phyloP scores from a whole-genome alignment of 805 yeast genomes.

The Saccharomycopsis fodiens region DNA sequence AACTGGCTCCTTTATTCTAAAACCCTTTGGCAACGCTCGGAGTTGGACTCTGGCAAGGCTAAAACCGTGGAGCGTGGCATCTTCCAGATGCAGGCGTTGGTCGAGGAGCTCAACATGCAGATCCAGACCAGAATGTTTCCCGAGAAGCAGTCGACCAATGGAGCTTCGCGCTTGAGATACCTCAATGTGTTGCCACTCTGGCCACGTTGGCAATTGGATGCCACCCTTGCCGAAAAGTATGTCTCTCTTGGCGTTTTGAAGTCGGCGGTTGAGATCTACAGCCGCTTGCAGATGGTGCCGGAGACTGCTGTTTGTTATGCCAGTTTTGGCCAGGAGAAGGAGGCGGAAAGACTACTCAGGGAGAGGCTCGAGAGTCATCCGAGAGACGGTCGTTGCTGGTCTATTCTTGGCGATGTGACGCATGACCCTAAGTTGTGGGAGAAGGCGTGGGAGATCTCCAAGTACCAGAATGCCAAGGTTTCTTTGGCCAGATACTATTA shows the following conservation, averaged over 20 bases:
- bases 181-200: slow-evolving; percentile 68
- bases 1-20: slow-evolving; percentile 77
- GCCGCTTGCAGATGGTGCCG: slow-evolving; percentile 62
- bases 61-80: slow-evolving; percentile 92
- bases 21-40: slow-evolving; percentile 84
- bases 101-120: slow-evolving; percentile 76
- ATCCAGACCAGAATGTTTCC: slow-evolving; percentile 51
- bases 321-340: slow-evolving; percentile 63
- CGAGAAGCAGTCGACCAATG: not conserved
- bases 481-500: slow-evolving; percentile 70
- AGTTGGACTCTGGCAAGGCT: slow-evolving; percentile 71
- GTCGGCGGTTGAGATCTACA: slow-evolving; percentile 85
- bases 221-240: slow-evolving; percentile 74
- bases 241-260: slow-evolving; percentile 77
- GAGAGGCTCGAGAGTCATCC: slow-evolving; percentile 50
- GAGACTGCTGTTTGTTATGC: slow-evolving; percentile 91
- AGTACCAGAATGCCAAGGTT: slow-evolving; percentile 77
- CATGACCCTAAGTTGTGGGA: slow-evolving; percentile 73
- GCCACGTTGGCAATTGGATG: slow-evolving; percentile 83
- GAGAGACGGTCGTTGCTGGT: slow-evolving; percentile 73
- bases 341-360: slow-evolving; percentile 55
- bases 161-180: slow-evolving; percentile 50
- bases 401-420: slow-evolving; percentile 79
- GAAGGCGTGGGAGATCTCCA: slow-evolving; percentile 80
- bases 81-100: slow-evolving; percentile 84